Conservation (phyloP, 2,329 filamentous ascomycete species). For the Colletotrichum truncatum region DNA sequence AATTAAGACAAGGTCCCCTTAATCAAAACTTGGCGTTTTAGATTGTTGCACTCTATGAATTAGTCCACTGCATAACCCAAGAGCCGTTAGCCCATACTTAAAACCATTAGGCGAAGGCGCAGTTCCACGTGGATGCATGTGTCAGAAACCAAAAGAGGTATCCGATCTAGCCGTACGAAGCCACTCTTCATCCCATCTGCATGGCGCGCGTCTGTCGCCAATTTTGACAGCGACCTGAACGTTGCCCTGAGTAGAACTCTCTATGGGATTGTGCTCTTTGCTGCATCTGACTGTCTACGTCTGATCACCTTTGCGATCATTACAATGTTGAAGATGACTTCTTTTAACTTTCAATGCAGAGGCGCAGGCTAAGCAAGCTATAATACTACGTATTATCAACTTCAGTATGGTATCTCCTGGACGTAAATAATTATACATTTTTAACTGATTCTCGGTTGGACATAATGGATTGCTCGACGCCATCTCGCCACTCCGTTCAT, state of each 20-base stretch:
- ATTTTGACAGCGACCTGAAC: no score
- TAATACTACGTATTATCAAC: background rate
- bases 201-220: conserved; percentile 25
- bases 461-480: background rate
- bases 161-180: conserved; percentile 1
- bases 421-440: background rate
- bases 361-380: background rate
- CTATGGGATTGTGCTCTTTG: no score
- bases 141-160: conserved; percentile 1
- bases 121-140: conserved; percentile 23
- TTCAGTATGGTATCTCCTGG: background rate
- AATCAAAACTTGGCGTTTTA: conserved; percentile 25
- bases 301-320: background rate
- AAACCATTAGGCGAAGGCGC: background rate
- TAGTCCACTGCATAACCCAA: conserved; percentile 6
- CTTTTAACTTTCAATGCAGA: background rate
- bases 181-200: conserved; percentile 4
- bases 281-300: background rate
- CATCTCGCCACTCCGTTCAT: no score
- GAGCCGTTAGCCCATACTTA: background rate
- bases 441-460: no score
- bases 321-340: background rate
- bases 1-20: conserved; percentile 23
- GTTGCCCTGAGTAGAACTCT: no score
- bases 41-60: background rate